These are phyloP conservation scores for Ottelia alismoides DNA, from an alignment of 106 monocot species.

Conservation along the genomic window DNA sequence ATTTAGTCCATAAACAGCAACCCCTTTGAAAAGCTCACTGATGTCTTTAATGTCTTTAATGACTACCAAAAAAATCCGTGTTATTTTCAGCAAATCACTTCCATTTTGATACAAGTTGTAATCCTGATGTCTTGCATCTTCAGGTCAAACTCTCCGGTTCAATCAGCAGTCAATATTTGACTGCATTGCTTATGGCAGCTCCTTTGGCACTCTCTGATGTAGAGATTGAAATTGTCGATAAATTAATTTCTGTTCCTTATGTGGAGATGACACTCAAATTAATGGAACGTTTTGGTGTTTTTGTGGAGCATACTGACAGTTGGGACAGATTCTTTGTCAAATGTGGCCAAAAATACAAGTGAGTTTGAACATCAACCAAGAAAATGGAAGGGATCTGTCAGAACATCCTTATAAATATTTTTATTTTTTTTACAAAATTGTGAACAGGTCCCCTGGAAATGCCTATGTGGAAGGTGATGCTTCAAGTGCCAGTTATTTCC, in stretches of 20 bases:
- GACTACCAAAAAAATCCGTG: too few species aligned
- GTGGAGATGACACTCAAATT: conserved; percentile 98
- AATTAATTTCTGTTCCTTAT: conserved; percentile 90
- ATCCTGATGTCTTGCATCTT: too few species aligned
- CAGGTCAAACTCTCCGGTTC: conserved; percentile 98
- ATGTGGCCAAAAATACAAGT: conserved; percentile 92
- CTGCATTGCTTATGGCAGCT: conserved; percentile 96
- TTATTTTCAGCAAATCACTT: too few species aligned
- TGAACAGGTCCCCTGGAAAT: conserved; percentile 70
- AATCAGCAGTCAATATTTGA: conserved; percentile 96
- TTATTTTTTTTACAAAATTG: too few species aligned
- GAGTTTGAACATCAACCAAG: too few species aligned
- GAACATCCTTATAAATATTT: too few species aligned
- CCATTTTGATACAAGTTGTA: too few species aligned
- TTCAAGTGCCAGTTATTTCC: conserved; percentile 96
- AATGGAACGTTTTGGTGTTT: conserved; percentile 94
- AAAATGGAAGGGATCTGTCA: too few species aligned
- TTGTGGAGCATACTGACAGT: conserved; percentile 59
- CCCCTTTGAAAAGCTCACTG: too few species aligned
- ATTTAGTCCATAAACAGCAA: too few species aligned
- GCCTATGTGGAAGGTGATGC: conserved; percentile 99
- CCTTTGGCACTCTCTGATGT: conserved; percentile 88
- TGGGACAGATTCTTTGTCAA: conserved; percentile 86
- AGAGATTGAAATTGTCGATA: conserved; percentile 96
- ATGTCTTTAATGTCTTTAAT: too few species aligned